A percentile compares a stretch with the other conserved stretches of the same genome.
These are phyloP conservation scores for Diophrys appendiculata DNA, from an alignment of 73 alveolate species.

Conservation along the genomic window DNA sequence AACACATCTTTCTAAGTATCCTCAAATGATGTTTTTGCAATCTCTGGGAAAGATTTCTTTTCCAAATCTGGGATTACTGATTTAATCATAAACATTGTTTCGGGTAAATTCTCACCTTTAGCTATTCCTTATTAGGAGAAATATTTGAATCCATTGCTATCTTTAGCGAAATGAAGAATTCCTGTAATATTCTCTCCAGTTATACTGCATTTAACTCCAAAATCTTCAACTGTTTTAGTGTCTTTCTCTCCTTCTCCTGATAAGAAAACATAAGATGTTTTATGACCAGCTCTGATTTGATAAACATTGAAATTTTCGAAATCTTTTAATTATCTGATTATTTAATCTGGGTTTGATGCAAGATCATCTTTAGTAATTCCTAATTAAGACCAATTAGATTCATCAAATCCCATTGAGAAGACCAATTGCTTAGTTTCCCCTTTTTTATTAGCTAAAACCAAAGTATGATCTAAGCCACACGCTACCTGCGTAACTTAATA, in stretches of 20 bases:
- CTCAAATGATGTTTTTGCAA: background rate
- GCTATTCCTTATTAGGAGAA: conserved; percentile 32
- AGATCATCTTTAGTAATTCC: conserved; percentile 29
- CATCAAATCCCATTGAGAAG: conserved; percentile 42
- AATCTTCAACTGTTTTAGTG: conserved; percentile 24
- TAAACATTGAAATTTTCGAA: conserved; percentile 58
- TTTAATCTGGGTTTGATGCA: conserved; percentile 23
- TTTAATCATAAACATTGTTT: conserved; percentile 34
- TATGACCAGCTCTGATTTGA: conserved; percentile 57
- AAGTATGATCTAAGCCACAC: conserved; percentile 36
- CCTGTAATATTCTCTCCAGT: conserved; percentile 44
- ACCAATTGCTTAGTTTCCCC: conserved; percentile 13
- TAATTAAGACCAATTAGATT: conserved; percentile 4
- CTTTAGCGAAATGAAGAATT: conserved; percentile 46
- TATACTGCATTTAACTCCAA: conserved; percentile 26
- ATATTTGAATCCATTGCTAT: conserved; percentile 24
- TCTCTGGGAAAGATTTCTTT: conserved; percentile 21
- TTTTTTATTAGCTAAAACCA: conserved; percentile 25
- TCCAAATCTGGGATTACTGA: conserved; percentile 42
- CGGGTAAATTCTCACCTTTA: conserved; percentile 21
- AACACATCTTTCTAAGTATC: background rate
- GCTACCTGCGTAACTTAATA: conserved; percentile 16
- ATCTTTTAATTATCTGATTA: conserved; percentile 40
- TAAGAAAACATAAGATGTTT: conserved; percentile 50
- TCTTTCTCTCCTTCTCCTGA: conserved; percentile 51